Percentiles rank a stretch among this genome's conserved stretches.
These are phyloP conservation scores for Chlorella sp. DNA, from an alignment of 139 green algal species.

Conservation along the genomic window DNA sequence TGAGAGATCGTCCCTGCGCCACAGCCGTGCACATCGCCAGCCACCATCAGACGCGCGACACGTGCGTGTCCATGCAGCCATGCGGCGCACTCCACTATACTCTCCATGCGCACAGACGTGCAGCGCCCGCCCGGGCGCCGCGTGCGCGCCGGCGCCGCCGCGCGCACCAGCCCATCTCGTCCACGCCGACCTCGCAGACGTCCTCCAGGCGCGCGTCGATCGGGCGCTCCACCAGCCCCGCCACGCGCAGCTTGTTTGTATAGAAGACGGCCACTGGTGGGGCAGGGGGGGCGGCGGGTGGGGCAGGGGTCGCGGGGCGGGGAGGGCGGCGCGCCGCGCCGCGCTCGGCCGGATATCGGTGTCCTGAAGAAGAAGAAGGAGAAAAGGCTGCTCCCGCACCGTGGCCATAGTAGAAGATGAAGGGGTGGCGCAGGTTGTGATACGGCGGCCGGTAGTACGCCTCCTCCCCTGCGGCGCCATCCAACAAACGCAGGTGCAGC, in stretches of 20 bases:
- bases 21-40: too few species aligned
- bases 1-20: conserved; percentile 69
- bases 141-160: too few species aligned
- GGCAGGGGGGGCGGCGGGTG: background rate
- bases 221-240: conserved; percentile 60
- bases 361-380: too few species aligned
- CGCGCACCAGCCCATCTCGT: conserved; percentile 87
- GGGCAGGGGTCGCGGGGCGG: too few species aligned
- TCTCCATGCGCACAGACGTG: background rate
- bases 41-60: too few species aligned
- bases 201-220: conserved; percentile 60
- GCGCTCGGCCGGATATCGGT: too few species aligned
- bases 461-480: conserved; percentile 63
- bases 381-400: conserved; percentile 61
- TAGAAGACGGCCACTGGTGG: conserved; percentile 55
- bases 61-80: too few species aligned
- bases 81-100: too few species aligned
- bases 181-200: conserved; percentile 79
- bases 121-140: background rate
- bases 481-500: too few species aligned
- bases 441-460: conserved; percentile 75
- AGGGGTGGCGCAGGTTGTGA: conserved; percentile 83
- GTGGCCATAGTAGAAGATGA: conserved; percentile 88
- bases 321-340: background rate
- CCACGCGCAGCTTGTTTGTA: conserved; percentile 85